These are phyloP conservation scores for Mortierella sp. DNA, from an alignment of 371 early-diverging fungal genomes.

Conservation along the genomic window DNA sequence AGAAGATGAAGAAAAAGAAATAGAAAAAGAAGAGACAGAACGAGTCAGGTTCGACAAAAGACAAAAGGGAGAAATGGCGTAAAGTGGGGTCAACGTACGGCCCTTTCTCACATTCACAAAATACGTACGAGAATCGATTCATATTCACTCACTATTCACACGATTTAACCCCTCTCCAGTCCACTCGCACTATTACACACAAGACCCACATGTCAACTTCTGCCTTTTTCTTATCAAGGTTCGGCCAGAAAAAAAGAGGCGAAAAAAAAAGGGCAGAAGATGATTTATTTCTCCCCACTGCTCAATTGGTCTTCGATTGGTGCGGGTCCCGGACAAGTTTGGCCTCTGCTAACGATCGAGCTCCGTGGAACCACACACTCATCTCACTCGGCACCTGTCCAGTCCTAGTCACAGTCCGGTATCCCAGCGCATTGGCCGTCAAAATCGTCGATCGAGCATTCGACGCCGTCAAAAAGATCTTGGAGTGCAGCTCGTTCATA, in stretches of 20 bases:
- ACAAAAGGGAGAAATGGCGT: background rate
- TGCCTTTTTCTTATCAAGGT: slow-evolving; percentile 4
- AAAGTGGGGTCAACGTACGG: background rate
- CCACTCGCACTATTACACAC: background rate
- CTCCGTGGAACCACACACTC: slow-evolving; percentile 49
- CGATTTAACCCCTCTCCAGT: too few relatives aligned
- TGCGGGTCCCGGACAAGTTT: slow-evolving; percentile 24
- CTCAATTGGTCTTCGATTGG: background rate
- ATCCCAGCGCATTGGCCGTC: slow-evolving; percentile 50
- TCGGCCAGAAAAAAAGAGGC: background rate
- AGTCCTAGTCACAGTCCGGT: slow-evolving; percentile 37
- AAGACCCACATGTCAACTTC: slow-evolving; percentile 3
- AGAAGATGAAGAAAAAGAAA: background rate
- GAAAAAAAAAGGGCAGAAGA: background rate
- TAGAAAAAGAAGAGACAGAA: background rate
- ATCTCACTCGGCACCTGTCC: slow-evolving; percentile 31
- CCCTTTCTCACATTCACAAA: background rate
- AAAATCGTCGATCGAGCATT: slow-evolving; percentile 35
- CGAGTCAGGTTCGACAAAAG: background rate
- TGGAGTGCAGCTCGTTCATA: slow-evolving; percentile 43
- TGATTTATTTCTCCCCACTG: background rate
- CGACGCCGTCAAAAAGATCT: slow-evolving; percentile 42
- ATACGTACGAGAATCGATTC: slow-evolving; percentile 6
- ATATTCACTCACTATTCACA: background rate
- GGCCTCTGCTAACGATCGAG: slow-evolving; percentile 52